Evolutionary conservation across 2,329 filamentous ascomycete species (phyloP).

Genomic region (Chalaropsis ovoidea): DNA sequence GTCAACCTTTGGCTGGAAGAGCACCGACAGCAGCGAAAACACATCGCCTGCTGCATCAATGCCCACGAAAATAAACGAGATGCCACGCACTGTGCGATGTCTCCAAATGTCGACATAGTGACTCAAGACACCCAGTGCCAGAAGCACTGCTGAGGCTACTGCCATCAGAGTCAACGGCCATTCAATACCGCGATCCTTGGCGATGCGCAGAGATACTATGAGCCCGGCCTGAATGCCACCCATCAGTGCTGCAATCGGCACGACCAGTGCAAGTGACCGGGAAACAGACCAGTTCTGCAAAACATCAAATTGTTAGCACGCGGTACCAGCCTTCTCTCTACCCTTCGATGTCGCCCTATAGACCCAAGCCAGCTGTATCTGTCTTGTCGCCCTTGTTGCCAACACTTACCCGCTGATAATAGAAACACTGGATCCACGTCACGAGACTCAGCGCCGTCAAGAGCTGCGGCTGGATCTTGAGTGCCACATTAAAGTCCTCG

Average conservation of each 20-base stretch:
- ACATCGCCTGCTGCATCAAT: conserved; percentile 61
- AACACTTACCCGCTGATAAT: conserved; percentile 35
- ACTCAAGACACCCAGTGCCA: conserved; percentile 54
- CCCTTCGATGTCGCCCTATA: background rate
- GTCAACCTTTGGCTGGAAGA: conserved; percentile 51
- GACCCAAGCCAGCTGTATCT: background rate
- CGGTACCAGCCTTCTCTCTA: background rate
- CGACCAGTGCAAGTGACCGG: conserved; percentile 41
- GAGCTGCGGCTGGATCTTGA: conserved; percentile 38
- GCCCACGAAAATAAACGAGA: conserved; percentile 61
- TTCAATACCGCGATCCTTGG: conserved; percentile 36
- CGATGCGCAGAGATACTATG: conserved; percentile 46
- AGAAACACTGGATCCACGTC: conserved; percentile 38
- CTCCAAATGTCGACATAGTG: conserved; percentile 62
- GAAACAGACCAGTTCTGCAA: conserved; percentile 42
- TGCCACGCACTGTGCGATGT: conserved; percentile 56
- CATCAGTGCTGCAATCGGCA: conserved; percentile 46
- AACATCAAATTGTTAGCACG: background rate
- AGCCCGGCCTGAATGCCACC: conserved; percentile 49
- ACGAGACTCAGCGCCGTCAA: conserved; percentile 36
- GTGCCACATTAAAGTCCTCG: conserved; percentile 35
- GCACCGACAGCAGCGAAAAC: conserved; percentile 53
- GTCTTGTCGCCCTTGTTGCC: background rate
- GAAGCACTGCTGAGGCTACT: conserved; percentile 50
- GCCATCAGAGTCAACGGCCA: conserved; percentile 62